These are phyloP conservation scores for Danielia reshetovae DNA, from an alignment of 805 yeast genomes.

Conservation along the genomic window DNA sequence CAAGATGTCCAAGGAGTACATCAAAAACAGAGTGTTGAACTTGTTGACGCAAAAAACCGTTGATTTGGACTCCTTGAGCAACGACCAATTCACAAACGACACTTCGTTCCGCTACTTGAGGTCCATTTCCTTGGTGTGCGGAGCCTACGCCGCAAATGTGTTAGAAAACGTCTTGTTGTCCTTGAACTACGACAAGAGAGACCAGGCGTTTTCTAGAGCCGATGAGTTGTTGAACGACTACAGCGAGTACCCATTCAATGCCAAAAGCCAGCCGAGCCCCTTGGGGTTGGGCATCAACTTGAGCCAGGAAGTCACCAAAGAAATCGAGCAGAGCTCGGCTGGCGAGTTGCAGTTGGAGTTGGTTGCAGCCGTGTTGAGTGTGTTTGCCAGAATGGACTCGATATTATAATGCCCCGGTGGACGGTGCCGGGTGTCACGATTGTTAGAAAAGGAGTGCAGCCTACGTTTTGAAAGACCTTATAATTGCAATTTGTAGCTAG, in stretches of 20 bases:
- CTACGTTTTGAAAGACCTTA: too few species aligned
- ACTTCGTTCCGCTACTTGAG: constrained; percentile 70
- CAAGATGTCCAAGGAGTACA: constrained; percentile 74
- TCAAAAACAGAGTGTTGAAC: constrained; percentile 67
- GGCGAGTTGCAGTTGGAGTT: constrained; percentile 76
- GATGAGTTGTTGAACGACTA: constrained; percentile 83
- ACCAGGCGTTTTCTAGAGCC: constrained; percentile 89
- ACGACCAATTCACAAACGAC: constrained; percentile 62
- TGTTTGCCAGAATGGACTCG: constrained; percentile 90
- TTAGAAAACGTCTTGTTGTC: constrained; percentile 80
- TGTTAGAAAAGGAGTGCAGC: too few species aligned
- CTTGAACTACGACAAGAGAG: constrained; percentile 82
- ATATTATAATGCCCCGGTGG: too few species aligned
- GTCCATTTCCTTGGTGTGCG: constrained; percentile 77
- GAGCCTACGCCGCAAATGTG: constrained; percentile 94
- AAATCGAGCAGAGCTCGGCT: constrained; percentile 46
- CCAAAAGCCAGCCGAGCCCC: constrained; percentile 47
- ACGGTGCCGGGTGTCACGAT: too few species aligned
- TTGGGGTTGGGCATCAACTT: constrained; percentile 72
- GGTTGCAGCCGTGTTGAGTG: constrained; percentile 86
- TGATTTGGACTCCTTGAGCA: constrained; percentile 36
- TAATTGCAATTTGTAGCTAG: constrained; percentile 1
- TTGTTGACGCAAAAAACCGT: constrained; percentile 71
- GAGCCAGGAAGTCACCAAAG: constrained; percentile 49
- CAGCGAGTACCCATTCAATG: constrained; percentile 78